Base-by-base conservation (phyloP, 169 alveolate species). In the Pseudocohnilembus persalinus region DNA sequence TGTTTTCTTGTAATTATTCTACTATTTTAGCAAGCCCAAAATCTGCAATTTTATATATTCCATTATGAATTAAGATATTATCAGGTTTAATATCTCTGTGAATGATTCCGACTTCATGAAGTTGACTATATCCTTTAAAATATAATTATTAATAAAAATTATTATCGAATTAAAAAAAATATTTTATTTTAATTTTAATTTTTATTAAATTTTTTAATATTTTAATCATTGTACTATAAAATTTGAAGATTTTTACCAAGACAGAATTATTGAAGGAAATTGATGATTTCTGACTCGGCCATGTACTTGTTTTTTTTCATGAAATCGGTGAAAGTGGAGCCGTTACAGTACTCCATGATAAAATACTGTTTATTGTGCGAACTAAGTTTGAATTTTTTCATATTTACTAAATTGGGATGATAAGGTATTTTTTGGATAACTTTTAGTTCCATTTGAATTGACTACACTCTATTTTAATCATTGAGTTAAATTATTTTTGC, bases 11-110 rank as follows among this genome's bases (percentile, higher is more conserved):
- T 32, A 82, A 30, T 27, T 72, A 29, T 26, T 86, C 83, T 27
- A 86, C 87, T 29, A 86, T 65, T 33, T 86, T 86, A 20, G 90
- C 90, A 0, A 86, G 75, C 15, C 90, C 90, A 75, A 86, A 86
- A 75, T 86, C 90, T 49, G 90, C 83, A 1, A 86, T 86, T 81
- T 86, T 86, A 74, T 80, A 86, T 25, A 81, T 72, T n/a, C 83
- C 64, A 75, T 86, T 83, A 31, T 86, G 86, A 25, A 86, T 74
- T 74, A 86, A 34, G 64, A 86, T 86, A 29, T 86, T 86, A 0
- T 83, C 90, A n/a, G 90, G 90, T 31, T 86, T 86, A 16, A 86
- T 74, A 65, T 86, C 90, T 86, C 90, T 86, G 64, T 86, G 90
- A 28, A 86, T 86, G 29, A 86, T 86, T 31, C 76, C 76, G 64